A percentile compares a stretch with the other conserved stretches of the same genome.
Conservation (phyloP, 2,329 filamentous ascomycete species). For the Sphaerostilbella broomeana region DNA sequence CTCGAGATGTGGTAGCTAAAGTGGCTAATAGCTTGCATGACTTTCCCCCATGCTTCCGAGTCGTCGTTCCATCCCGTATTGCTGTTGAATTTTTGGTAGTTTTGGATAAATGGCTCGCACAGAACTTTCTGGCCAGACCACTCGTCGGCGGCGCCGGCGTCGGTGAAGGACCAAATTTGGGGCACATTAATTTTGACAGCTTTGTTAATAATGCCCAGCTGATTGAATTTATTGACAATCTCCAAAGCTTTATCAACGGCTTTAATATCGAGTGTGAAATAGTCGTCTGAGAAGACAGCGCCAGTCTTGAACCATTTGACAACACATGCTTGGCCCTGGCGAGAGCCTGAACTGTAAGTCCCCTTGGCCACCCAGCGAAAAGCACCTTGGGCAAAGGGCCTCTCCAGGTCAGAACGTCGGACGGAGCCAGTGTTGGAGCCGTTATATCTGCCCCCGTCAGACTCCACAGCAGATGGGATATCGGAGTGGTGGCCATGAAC, state of each 20-base stretch:
- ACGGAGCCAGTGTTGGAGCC: neutral
- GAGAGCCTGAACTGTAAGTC: conserved; percentile 23
- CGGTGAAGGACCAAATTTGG: conserved; percentile 24
- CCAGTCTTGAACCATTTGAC: conserved; percentile 35
- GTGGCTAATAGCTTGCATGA: conserved; percentile 38
- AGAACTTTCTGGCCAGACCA: conserved; percentile 21
- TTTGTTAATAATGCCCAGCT: conserved; percentile 24
- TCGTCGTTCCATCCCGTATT: conserved; percentile 34
- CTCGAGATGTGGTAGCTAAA: conserved; percentile 35
- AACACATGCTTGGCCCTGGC: conserved; percentile 29
- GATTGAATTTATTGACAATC: conserved; percentile 32
- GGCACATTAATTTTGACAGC: conserved; percentile 31
- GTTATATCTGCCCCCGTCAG: conserved; percentile 16
- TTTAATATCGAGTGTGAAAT: conserved; percentile 32
- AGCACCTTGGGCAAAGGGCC: conserved; percentile 13
- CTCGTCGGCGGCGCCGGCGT: neutral
- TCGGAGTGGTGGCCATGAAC: conserved; percentile 13
- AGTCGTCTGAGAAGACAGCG: conserved; percentile 26
- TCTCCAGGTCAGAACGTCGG: neutral
- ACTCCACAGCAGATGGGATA: neutral
- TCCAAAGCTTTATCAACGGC: conserved; percentile 28
- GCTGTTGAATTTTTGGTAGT: conserved; percentile 40
- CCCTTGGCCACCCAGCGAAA: conserved; percentile 19
- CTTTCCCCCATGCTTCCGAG: conserved; percentile 25
- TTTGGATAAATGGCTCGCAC: conserved; percentile 33